Conservation (phyloP, 306 rosid genomes). For the Gynostemma pentaphyllum region DNA sequence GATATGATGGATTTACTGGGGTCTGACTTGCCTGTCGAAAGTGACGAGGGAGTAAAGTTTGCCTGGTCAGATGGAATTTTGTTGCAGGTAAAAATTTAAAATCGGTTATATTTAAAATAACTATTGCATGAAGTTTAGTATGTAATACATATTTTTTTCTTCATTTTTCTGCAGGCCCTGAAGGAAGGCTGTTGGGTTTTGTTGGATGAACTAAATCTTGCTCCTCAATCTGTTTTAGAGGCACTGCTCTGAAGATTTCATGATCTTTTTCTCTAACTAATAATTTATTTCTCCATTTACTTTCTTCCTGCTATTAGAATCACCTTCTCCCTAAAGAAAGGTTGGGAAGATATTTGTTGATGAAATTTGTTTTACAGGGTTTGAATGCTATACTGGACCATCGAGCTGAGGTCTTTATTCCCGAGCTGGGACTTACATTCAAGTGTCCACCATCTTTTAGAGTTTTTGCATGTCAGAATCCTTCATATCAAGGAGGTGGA, state of each 20-base stretch:
- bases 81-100: slow-evolving; percentile 79
- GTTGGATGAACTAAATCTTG: slow-evolving; percentile 96
- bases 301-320: background rate
- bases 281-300: background rate
- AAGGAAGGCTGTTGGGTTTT: slow-evolving; percentile 95
- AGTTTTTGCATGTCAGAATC: slow-evolving; percentile 97
- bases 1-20: slow-evolving; percentile 97
- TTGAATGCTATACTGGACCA: slow-evolving; percentile 95
- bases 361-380: slow-evolving; percentile 36
- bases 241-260: slow-evolving; percentile 20
- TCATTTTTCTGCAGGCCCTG: slow-evolving; percentile 52
- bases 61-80: slow-evolving; percentile 95
- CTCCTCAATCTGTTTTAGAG: slow-evolving; percentile 93
- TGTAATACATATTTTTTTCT: slow-evolving; percentile 16
- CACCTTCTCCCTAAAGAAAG: too few relatives aligned
- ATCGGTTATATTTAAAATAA: too few relatives aligned
- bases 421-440: slow-evolving; percentile 69
- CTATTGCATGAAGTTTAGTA: slow-evolving; percentile 12
- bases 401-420: slow-evolving; percentile 95
- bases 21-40: slow-evolving; percentile 83
- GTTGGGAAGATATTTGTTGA: slow-evolving; percentile 8
- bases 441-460: slow-evolving; percentile 80
- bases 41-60: slow-evolving; percentile 77
- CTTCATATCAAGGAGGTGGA: slow-evolving; percentile 88
- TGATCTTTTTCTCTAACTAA: background rate